Base-by-base conservation (phyloP, 2,329 filamentous ascomycete genomes). In the Knufia petricola region DNA sequence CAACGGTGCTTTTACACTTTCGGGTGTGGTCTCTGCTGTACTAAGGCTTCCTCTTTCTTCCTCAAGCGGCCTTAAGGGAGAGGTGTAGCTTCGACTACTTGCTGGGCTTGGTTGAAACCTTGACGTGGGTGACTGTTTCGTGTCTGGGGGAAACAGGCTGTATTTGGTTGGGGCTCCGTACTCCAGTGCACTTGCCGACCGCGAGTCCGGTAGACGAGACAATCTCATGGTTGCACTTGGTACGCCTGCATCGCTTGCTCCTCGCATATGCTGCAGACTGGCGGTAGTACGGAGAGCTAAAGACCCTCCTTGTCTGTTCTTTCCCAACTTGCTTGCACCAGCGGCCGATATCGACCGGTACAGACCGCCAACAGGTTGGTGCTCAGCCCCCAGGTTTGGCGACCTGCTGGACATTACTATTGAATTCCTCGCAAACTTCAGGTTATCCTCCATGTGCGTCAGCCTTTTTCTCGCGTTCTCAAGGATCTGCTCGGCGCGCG, bases 381-480 rank as follows among this genome's bases (percentile, higher is more conserved):
- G 63, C n/a, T 61, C 54, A 45, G 66, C 66, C 39, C 63, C 51
- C 8, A 71, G 69, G 9, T 71, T 67, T 46, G 70, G 69, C 43
- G 71, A 73, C 4, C 67, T 60, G 10, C 72, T 71, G 7, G 75
- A 72, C 4, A 70, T 70, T 28, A 71, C 68, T 39, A 77, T 72
- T 8, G 83, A 82, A 54, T 77, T 80, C 58, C 87, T 79, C 24
- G 87, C 89, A 52, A 87, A 82, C 50, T 77, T 82, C 17, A 95
- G 72, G 58, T 95, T 95, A 31, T 84, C 87, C 67, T 95, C 90
- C 88, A 95, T 95, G 26, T 86, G 85, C 62, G 86, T 92, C 52
- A 96, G 73, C 58, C 88, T 77, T 64, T 81, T 83, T 69, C 95
- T 95, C 26, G 90, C 90, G 66, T 94, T 95, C 49, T 88, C 87